Base-by-base conservation (phyloP, 176 grass and related monocot species). In the maize (Zea mays) region DNA sequence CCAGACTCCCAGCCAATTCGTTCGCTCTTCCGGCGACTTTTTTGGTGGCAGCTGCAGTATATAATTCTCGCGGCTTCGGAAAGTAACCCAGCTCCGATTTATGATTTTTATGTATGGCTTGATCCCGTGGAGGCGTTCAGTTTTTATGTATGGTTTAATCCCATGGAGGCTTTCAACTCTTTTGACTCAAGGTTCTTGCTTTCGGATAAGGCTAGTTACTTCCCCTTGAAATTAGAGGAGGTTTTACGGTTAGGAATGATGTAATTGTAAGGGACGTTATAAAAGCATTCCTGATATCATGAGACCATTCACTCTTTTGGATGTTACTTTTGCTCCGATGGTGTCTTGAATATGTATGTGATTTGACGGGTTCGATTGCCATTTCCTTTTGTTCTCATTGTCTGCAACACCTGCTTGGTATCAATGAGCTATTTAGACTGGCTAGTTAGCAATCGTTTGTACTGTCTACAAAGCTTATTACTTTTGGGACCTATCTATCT, bases 111-210 rank as follows among this genome's bases (percentile, higher is more conserved):
- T 17, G 50, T 52, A 52, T 52, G 14, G 15, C 52, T 79, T 74
- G 66, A 88, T 87, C 35, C 36, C 36, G 43, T 11, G 34, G 20
- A 47, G 72, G 16, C 74, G 52, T 55, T 19, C 5, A 46, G 37
- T 62, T 52, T 52, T 52, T 51, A 51, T 51, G 15, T 46, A 52
- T 8, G 6, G 16, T 55, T 55, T 55, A 7, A 55, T 19, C 17
- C 52, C 17, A 0, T 17, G 52, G 52, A 55, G 52, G 52, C 17
- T 19, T 55, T 55, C 52, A 7, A 17, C 0, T 55, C 16, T 19
- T 55, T 55, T 55, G 6, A 19, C 47, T 8, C 62, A 7, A 14
- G 34, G 56, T 71, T 70, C 3, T 55, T 81, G 14, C 50, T 38
- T 39, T 48, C 1, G 50, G 49, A 11, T 46, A 16, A 40, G 2